phyloP scores from a whole-genome alignment of 1,284 basidiomycete species.

The Malassezia psittaci region DNA sequence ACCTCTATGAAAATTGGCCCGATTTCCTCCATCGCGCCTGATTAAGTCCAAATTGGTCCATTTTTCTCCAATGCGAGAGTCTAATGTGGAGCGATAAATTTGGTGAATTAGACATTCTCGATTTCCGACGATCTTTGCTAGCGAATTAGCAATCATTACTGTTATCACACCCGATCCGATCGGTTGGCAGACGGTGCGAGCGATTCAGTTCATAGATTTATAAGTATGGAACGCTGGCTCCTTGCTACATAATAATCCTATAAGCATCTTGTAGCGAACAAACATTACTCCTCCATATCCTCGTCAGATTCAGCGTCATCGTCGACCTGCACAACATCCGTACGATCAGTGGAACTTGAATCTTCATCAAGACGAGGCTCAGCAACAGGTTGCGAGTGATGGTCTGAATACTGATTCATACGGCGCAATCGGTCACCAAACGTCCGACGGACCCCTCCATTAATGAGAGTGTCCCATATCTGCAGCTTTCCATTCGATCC shows the following conservation, averaged over 20 bases:
- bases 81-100: too few relatives aligned
- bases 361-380: constrained; percentile 4
- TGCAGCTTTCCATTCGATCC: constrained; percentile 86
- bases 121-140: too few relatives aligned
- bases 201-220: too few relatives aligned
- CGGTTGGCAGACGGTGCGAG: too few relatives aligned
- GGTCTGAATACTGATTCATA: constrained; percentile 8
- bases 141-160: too few relatives aligned
- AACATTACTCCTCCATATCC: constrained; percentile 4
- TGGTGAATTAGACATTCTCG: too few relatives aligned
- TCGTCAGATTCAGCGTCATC: constrained; percentile 17
- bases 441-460: constrained; percentile 45
- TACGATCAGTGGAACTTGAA: neutral
- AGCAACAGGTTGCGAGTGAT: neutral
- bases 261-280: neutral
- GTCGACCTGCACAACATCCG: constrained; percentile 11
- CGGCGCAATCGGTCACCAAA: constrained; percentile 46
- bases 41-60: too few relatives aligned
- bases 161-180: too few relatives aligned
- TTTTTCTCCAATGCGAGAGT: too few relatives aligned
- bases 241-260: too few relatives aligned
- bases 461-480: constrained; percentile 65
- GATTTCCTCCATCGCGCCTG: neutral
- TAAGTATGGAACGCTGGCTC: too few relatives aligned
- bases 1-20: neutral